Evolutionary conservation across 306 rosid genomes (phyloP).

Genomic region (Sicyos baderoa): DNA sequence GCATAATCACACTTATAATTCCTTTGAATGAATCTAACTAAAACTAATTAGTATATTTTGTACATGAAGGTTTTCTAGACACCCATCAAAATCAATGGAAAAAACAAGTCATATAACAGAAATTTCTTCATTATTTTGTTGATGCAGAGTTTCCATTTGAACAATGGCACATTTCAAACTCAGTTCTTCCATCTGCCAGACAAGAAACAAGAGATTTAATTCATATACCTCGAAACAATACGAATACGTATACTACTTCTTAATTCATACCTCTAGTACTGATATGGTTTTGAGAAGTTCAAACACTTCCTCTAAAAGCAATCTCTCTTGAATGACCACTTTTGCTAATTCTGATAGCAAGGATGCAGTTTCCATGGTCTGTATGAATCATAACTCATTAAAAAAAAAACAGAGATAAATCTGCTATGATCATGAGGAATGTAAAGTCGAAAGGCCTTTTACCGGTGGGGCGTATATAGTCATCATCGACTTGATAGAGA

Average conservation of each 20-base stretch:
- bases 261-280: constrained; percentile 41
- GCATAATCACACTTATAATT: background rate
- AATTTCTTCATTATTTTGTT: background rate
- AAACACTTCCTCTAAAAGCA: constrained; percentile 50
- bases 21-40: background rate
- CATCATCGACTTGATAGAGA: constrained; percentile 39
- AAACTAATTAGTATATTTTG: background rate
- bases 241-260: background rate
- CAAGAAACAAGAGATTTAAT: background rate
- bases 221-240: background rate
- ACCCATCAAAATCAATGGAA: background rate
- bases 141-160: constrained; percentile 31
- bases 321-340: constrained; percentile 54
- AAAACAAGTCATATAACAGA: background rate
- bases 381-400: constrained; percentile 19
- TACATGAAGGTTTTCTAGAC: background rate
- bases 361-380: constrained; percentile 40
- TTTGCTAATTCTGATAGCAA: constrained; percentile 52
- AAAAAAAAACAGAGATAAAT: background rate
- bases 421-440: background rate
- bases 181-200: constrained; percentile 50
- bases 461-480: constrained; percentile 33
- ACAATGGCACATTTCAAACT: constrained; percentile 43
- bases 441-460: background rate
- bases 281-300: constrained; percentile 40